Evolutionary conservation across 768 basidiomycete genomes (phyloP).

Genomic region (Dioszegia aurantiaca): DNA sequence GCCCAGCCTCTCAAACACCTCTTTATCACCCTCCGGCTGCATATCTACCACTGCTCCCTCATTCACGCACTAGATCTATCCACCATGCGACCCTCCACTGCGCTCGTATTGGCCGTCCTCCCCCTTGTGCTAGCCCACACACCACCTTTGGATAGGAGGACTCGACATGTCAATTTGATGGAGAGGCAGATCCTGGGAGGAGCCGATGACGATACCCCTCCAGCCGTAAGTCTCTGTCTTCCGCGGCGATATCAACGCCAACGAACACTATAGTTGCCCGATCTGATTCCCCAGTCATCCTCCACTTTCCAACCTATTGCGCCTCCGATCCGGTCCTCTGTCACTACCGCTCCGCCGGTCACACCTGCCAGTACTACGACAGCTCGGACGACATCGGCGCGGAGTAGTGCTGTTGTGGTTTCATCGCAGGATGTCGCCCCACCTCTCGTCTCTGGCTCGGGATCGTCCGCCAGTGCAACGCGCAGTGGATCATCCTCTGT

Average conservation of each 20-base stretch:
- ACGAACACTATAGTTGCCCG: not conserved
- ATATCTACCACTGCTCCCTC: not conserved
- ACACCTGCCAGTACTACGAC: not conserved
- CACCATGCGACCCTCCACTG: slow-evolving; percentile 1
- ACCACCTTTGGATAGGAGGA: not conserved
- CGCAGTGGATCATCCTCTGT: no score
- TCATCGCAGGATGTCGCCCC: no score
- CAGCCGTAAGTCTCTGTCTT: not conserved
- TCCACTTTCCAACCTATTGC: not conserved
- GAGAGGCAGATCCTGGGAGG: not conserved
- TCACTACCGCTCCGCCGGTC: not conserved
- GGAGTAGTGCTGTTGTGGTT: not conserved
- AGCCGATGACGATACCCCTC: not conserved
- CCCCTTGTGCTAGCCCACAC: slow-evolving; percentile 8
- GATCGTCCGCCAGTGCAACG: no score
- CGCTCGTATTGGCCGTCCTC: not conserved
- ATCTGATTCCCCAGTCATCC: slow-evolving; percentile 9
- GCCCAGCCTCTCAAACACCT: not conserved
- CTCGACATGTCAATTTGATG: not conserved
- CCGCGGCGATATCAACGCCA: not conserved
- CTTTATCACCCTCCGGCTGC: not conserved
- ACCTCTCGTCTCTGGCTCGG: no score
- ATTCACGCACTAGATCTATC: not conserved
- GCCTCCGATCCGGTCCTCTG: not conserved
- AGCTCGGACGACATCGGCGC: not conserved